Evolutionary conservation across 1,139 yeast species (phyloP), one percentile per base, ranked within the genome.

Genomic region (Sporopachydermia cereana): DNA sequence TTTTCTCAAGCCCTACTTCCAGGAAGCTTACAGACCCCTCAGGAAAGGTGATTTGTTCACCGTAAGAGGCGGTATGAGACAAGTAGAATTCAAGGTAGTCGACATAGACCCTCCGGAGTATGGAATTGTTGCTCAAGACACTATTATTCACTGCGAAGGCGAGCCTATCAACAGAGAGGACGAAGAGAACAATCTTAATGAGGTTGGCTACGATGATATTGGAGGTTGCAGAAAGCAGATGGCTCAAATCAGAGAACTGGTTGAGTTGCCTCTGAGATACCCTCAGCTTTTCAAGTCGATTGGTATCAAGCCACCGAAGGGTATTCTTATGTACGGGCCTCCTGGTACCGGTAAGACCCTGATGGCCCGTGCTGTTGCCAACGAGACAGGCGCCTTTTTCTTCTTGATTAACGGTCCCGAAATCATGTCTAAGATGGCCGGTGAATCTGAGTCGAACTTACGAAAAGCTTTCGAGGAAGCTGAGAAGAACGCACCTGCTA

Each of bases 371-470:
- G 99, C 98, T 9, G 98, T 91, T 46, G 99, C 99, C 44, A 91
- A 91, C 58, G 99, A 91, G 68, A 91, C 98, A 24, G 98, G 98
- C 59, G 99, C 98, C 1, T 91, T 91, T 65, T 91, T 91, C 77
- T 91, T 91, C 65, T 76, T 91, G 60, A 91, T 91, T 63, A 91
- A 91, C 63, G 99, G 98, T 66, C 99, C 99, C n/a, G 98, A 91
- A 69, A 94, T 91, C 61, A 91, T 91, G 98, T 88, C 97, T 47
- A 91, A 91, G 70, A 91, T 91, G 99, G 98, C 99, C 43, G 99
- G 99, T 71, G 99, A 91, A 68, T 86, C 96, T 21, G 99, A 91
- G 70, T 84, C 95, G 41, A 91, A 91, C 60, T 74, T 91, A 65
- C 81, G 99, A 71, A 89, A 89, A 69, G 98, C 98, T 3, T 91